These are phyloP conservation scores for Globisporangium nunn DNA, from an alignment of 352 stramenopile species.

Conservation along the genomic window DNA sequence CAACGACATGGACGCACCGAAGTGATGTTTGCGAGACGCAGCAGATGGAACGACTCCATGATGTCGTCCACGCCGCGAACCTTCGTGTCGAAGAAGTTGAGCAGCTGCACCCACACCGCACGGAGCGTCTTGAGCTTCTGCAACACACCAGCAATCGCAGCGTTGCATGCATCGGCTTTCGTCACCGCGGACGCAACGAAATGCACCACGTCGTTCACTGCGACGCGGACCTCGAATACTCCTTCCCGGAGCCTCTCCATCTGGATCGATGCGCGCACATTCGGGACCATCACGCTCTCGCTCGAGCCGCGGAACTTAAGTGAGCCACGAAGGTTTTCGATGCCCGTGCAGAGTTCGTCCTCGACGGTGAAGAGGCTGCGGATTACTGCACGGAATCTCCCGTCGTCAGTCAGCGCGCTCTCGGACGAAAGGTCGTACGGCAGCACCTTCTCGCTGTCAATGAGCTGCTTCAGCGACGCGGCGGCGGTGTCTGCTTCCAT, in stretches of 20 bases:
- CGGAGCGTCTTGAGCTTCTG: slow-evolving; percentile 43
- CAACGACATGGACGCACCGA: slow-evolving; percentile 28
- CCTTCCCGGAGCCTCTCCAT: slow-evolving; percentile 57
- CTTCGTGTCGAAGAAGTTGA: slow-evolving; percentile 72
- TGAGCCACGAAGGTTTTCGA: slow-evolving; percentile 39
- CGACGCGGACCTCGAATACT: slow-evolving; percentile 46
- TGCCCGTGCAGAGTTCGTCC: slow-evolving; percentile 56
- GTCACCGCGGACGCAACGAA: slow-evolving; percentile 27
- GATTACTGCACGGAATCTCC: slow-evolving; percentile 56
- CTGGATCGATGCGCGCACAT: slow-evolving; percentile 61
- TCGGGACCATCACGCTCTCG: slow-evolving; percentile 44
- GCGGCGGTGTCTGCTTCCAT: background rate
- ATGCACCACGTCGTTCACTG: slow-evolving; percentile 58
- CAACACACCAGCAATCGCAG: slow-evolving; percentile 53
- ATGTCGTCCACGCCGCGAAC: slow-evolving; percentile 34
- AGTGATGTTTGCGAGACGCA: slow-evolving; percentile 59
- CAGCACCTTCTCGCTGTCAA: slow-evolving; percentile 27
- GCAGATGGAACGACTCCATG: slow-evolving; percentile 49
- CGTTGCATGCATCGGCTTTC: slow-evolving; percentile 62
- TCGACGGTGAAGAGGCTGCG: slow-evolving; percentile 66
- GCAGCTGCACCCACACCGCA: slow-evolving; percentile 47
- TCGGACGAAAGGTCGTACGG: slow-evolving; percentile 51
- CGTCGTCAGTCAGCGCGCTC: slow-evolving; percentile 30
- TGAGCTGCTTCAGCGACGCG: slow-evolving; percentile 4
- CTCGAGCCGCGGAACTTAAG: slow-evolving; percentile 54